Evolutionary conservation across 257 asterid genomes (phyloP), one percentile per base, ranked within the genome.

Genomic region (Sherardia arvensis): DNA sequence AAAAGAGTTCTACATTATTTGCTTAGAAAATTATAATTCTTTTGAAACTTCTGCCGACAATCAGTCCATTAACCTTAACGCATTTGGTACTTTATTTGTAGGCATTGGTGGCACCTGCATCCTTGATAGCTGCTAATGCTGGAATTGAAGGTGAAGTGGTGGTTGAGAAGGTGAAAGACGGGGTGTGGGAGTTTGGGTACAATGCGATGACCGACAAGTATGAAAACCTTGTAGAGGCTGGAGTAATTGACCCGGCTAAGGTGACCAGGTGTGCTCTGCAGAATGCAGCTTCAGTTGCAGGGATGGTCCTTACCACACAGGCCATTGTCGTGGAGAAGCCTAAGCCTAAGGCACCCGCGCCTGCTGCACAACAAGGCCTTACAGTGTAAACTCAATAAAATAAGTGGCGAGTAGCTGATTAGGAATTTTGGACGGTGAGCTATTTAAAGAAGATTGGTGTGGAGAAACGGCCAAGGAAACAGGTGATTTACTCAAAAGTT

Each of bases 131-230:
- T 7, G 83, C 83, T 47, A 92, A 92, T 43, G 96, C 99, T 3
- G 97, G 99, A 20, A 79, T 92, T 18, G 99, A 92, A 71, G 99
- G 99, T 1, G 99, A 92, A 81, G 97, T 92, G 61, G 94, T 92
- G 0, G 99, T 92, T 26, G 99, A 89, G 76, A 92, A 87, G 80
- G 70, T 89, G 67, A 87, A 66, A 79, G 72, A 30, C 0, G 70
- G 86, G n/a, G 95, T 85, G 28, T 93, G 96, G 97, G 97, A 85
- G 70, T 69, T 82, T 1, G 99, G 99, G 55, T 93, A 87, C 81
- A 90, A 93, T 22, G 99, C 99, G 9, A 90, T 90, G 99, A 78
- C 85, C 0, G 97, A 93, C 74, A 68, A 64, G 61, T 80, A 78
- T 22, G 99, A 93, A 75, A 86, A 90, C 60, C 68, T 93, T 68